Conservation (phyloP, 257 asterid genomes). For the Primulina eburnea region DNA sequence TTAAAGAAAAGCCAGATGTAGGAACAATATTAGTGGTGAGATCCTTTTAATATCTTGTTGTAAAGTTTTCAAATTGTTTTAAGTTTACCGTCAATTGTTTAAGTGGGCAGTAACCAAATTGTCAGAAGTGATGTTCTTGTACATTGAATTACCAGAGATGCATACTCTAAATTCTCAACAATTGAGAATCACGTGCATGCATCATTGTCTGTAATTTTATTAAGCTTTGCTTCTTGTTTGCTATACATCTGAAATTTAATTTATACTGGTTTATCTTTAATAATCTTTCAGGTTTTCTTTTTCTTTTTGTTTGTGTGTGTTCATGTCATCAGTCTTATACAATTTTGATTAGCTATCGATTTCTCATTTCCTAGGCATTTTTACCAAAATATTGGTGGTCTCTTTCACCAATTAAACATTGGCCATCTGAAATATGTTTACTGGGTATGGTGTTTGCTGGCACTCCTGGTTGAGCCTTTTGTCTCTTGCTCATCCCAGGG, state of each 20-base stretch:
- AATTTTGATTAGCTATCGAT: not conserved
- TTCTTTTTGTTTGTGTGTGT: conserved; percentile 9
- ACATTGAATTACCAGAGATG: conserved; percentile 10
- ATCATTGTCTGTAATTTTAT: conserved; percentile 7
- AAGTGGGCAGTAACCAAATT: conserved; percentile 19
- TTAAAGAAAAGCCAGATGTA: conserved; percentile 96
- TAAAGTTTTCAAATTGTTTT: conserved; percentile 19
- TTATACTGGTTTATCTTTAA: not conserved
- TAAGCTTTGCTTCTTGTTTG: conserved; percentile 17
- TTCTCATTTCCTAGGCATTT: conserved; percentile 5
- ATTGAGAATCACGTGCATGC: conserved; percentile 13
- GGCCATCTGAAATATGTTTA: not conserved
- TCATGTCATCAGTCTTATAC: not conserved
- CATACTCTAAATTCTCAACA: conserved; percentile 11
- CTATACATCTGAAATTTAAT: conserved; percentile 4
- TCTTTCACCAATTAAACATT: not conserved
- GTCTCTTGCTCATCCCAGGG: conserved; percentile 11
- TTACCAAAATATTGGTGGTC: not conserved
- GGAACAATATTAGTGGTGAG: conserved; percentile 75
- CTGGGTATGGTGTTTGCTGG: conserved; percentile 16
- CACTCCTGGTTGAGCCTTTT: not conserved
- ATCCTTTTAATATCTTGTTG: conserved; percentile 12
- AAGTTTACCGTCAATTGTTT: conserved; percentile 12
- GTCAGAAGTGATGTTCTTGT: conserved; percentile 9
- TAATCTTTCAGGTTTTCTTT: not conserved